Conservation (phyloP, 345 rosid species). For the Garcia nutans region DNA sequence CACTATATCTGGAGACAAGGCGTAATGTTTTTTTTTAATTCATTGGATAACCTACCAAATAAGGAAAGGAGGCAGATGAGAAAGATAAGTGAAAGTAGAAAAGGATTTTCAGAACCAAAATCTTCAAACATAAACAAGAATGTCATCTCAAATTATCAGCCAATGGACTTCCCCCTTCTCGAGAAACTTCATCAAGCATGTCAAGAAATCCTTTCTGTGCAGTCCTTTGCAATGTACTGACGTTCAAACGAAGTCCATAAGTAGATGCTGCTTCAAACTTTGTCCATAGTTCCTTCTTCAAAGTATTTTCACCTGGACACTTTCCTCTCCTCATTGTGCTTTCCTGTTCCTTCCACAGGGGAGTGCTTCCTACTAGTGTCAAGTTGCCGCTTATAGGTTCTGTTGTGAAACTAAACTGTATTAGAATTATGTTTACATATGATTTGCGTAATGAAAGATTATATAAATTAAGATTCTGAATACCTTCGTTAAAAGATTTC, state of each 20-base stretch:
- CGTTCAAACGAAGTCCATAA: conserved; percentile 28
- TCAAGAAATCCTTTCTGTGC: conserved; percentile 73
- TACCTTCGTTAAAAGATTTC: conserved; percentile 23
- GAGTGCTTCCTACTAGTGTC: conserved; percentile 53
- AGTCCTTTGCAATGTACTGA: conserved; percentile 30
- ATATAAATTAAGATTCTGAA: not conserved
- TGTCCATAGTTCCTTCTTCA: conserved; percentile 93
- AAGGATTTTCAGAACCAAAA: conserved; percentile 13
- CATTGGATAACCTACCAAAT: too few species aligned
- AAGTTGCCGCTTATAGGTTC: conserved; percentile 27
- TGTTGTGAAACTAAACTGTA: conserved; percentile 20
- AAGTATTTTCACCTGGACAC: conserved; percentile 78
- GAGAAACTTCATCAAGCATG: conserved; percentile 84
- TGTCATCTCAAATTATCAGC: conserved; percentile 15
- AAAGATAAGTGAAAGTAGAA: not conserved
- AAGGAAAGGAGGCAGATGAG: too few species aligned
- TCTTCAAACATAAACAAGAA: not conserved
- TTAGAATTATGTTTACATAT: not conserved
- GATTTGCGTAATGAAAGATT: conserved; percentile 1
- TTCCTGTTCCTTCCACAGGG: conserved; percentile 52
- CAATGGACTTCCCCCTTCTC: conserved; percentile 25
- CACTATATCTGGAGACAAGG: too few species aligned
- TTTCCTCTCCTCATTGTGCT: conserved; percentile 51
- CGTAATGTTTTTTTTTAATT: too few species aligned
- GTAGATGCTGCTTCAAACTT: conserved; percentile 83